Evolutionary conservation across 305 asterid species (phyloP).

Genomic region (Fraxinus angustifolia): DNA sequence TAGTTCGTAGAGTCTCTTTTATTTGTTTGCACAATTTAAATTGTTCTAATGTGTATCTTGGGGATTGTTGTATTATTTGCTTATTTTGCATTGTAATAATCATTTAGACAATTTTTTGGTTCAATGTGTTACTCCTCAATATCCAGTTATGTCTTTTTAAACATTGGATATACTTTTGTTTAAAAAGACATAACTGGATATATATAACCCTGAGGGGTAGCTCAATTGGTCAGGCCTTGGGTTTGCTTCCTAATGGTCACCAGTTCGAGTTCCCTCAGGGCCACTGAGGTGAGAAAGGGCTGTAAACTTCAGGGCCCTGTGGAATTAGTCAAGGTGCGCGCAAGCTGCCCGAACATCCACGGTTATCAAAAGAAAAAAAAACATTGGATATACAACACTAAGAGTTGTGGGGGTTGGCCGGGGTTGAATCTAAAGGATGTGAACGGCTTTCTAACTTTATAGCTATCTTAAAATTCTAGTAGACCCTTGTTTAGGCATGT

Average conservation of each 20-base stretch:
- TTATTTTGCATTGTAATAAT: background rate
- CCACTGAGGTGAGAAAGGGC: too few species aligned
- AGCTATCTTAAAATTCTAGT: background rate
- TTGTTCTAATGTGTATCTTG: background rate
- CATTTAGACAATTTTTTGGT: background rate
- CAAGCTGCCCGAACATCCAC: too few species aligned
- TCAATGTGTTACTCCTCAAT: background rate
- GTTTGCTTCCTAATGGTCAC: too few species aligned
- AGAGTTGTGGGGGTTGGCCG: background rate
- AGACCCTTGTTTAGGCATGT: background rate
- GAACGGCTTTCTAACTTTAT: background rate
- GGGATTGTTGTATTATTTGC: background rate
- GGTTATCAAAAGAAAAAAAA: background rate
- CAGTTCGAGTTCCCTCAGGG: too few species aligned
- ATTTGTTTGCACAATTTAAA: background rate
- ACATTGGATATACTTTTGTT: background rate
- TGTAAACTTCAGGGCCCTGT: too few species aligned
- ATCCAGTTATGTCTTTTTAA: background rate
- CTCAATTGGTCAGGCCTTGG: too few species aligned
- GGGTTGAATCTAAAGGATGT: background rate
- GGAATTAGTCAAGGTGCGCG: too few species aligned
- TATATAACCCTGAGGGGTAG: too few species aligned
- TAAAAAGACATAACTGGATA: too few species aligned
- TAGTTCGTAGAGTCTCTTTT: background rate
- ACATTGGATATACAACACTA: background rate